Percentiles rank a stretch among this genome's conserved stretches.
These are phyloP conservation scores for Kodamaea derodonti DNA, from an alignment of 1,139 yeast genomes.

Conservation along the genomic window DNA sequence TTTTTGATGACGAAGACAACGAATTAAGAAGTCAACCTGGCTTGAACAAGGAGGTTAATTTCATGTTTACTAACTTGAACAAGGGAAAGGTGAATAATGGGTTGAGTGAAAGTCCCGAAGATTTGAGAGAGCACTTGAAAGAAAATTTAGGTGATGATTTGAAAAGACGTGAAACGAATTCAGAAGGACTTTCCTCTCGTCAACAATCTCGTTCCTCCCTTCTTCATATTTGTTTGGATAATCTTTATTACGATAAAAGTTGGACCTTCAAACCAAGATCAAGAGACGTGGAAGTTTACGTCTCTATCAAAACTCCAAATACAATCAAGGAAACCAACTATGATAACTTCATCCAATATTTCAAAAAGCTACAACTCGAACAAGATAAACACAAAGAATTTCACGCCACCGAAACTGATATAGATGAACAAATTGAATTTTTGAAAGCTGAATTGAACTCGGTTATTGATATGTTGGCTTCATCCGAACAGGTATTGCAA, in stretches of 20 bases:
- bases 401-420: slow-evolving; percentile 29
- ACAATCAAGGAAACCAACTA: slow-evolving; percentile 35
- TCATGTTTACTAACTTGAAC: slow-evolving; percentile 38
- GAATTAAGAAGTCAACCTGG: slow-evolving; percentile 29
- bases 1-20: slow-evolving; percentile 38
- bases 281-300: slow-evolving; percentile 32
- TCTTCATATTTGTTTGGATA: slow-evolving; percentile 42
- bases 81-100: slow-evolving; percentile 6
- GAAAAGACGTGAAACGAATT: background rate
- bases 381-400: slow-evolving; percentile 8
- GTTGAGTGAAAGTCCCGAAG: background rate
- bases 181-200: background rate
- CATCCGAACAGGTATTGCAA: slow-evolving; percentile 24
- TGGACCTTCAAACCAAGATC: slow-evolving; percentile 38
- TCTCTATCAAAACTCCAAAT: slow-evolving; percentile 33
- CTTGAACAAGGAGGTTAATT: slow-evolving; percentile 24
- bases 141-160: background rate
- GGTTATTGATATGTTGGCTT: slow-evolving; percentile 27
- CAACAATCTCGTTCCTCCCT: slow-evolving; percentile 12
- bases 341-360: slow-evolving; percentile 32
- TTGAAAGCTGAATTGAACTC: slow-evolving; percentile 30
- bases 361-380: slow-evolving; percentile 19
- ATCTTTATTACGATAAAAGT: slow-evolving; percentile 38
- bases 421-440: slow-evolving; percentile 27
- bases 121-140: background rate